Conservation (phyloP, 2,329 filamentous ascomycete species). For the Xenoacremonium recifei region DNA sequence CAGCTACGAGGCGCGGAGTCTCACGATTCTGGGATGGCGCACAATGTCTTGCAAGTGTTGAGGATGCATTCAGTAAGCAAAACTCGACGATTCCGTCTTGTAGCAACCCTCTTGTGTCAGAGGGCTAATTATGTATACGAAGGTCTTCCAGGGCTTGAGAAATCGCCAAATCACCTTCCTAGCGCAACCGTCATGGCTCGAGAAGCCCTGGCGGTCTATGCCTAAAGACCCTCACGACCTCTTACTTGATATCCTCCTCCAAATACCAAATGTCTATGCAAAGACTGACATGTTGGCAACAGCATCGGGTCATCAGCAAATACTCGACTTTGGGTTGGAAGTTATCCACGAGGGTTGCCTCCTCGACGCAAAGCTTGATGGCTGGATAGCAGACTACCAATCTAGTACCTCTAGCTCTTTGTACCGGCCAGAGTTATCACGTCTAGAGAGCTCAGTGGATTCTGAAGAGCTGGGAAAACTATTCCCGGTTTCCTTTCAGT, state of each 20-base stretch:
- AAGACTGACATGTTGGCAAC: background rate
- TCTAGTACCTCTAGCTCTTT: background rate
- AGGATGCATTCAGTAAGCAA: slow-evolving; percentile 10
- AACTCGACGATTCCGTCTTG: too few relatives aligned
- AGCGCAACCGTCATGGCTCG: slow-evolving; percentile 6
- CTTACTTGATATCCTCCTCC: slow-evolving; percentile 5
- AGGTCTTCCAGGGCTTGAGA: slow-evolving; percentile 6
- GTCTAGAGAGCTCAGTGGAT: slow-evolving; percentile 1
- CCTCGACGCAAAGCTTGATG: slow-evolving; percentile 1
- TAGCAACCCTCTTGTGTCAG: too few relatives aligned
- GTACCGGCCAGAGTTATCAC: slow-evolving; percentile 7
- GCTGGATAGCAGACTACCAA: slow-evolving; percentile 3
- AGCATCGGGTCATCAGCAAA: background rate
- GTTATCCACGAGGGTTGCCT: background rate
- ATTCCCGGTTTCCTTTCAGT: slow-evolving; percentile 7
- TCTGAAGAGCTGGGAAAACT: slow-evolving; percentile 1
- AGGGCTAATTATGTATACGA: too few relatives aligned
- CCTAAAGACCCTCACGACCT: slow-evolving; percentile 3
- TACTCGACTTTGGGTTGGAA: background rate
- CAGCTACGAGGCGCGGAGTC: slow-evolving; percentile 1
- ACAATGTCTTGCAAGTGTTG: slow-evolving; percentile 6
- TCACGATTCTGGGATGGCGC: slow-evolving; percentile 3
- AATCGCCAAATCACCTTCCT: slow-evolving; percentile 5
- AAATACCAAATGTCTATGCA: background rate
- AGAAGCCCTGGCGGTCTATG: slow-evolving; percentile 2